A percentile compares a stretch with the other conserved stretches of the same genome.
Evolutionary conservation across 768 basidiomycete genomes (phyloP).

Genomic region (Sarcodon sp.): DNA sequence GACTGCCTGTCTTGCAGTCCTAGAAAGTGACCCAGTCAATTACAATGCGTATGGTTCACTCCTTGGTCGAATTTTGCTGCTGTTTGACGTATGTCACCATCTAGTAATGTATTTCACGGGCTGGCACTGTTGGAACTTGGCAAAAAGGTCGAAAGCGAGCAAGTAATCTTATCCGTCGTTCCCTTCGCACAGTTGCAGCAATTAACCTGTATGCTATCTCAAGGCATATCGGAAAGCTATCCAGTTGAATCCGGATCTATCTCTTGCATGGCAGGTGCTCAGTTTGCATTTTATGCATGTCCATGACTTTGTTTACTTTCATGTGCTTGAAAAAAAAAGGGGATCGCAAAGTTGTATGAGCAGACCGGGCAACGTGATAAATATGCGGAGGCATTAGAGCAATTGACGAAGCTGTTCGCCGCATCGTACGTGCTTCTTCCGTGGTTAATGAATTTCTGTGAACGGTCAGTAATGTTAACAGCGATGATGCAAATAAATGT

Average conservation of each 20-base stretch:
- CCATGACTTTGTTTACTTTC: background rate
- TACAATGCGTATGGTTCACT: slow-evolving; percentile 66
- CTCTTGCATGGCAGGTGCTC: slow-evolving; percentile 77
- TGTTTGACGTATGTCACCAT: background rate
- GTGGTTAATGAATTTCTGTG: background rate
- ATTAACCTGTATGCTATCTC: slow-evolving; percentile 16
- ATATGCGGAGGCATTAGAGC: slow-evolving; percentile 36
- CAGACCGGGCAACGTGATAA: slow-evolving; percentile 44
- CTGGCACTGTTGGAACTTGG: slow-evolving; percentile 69
- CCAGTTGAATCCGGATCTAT: slow-evolving; percentile 48
- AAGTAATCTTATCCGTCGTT: slow-evolving; percentile 40
- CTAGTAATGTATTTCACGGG: slow-evolving; percentile 77
- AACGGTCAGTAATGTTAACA: slow-evolving; percentile 15
- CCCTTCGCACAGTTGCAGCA: background rate
- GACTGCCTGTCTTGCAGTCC: slow-evolving; percentile 48
- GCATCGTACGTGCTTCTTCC: slow-evolving; percentile 32
- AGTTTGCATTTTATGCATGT: background rate
- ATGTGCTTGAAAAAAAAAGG: slow-evolving; percentile 29
- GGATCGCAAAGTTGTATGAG: slow-evolving; percentile 64
- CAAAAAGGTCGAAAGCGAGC: slow-evolving; percentile 64
- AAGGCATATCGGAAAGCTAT: slow-evolving; percentile 77
- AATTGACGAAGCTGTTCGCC: slow-evolving; percentile 43
- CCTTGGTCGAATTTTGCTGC: background rate
- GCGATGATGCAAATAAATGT: slow-evolving; percentile 66
- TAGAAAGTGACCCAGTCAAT: slow-evolving; percentile 69